Evolutionary conservation across 306 rosid species (phyloP).

Genomic region (Gastrolobium bilobum): DNA sequence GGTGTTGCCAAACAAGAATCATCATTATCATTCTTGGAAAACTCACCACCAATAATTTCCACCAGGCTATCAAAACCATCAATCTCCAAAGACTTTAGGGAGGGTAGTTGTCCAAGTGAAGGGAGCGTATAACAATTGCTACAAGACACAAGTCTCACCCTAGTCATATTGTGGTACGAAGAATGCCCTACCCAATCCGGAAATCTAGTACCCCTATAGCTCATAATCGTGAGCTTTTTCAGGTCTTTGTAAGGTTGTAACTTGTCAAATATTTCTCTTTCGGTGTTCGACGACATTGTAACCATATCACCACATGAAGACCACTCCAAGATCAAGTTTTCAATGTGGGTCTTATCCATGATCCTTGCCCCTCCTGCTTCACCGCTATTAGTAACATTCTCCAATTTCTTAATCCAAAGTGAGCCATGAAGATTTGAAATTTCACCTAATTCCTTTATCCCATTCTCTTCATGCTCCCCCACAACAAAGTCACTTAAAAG

Average conservation of each 20-base stretch:
- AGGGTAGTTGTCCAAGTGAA: not conserved
- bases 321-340: not conserved
- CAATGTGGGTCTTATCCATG: not conserved
- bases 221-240: not conserved
- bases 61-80: too few relatives aligned
- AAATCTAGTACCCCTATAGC: not conserved
- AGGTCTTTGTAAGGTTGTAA: not conserved
- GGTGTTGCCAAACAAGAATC: too few relatives aligned
- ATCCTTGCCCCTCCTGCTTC: not conserved
- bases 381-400: not conserved
- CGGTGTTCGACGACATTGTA: not conserved
- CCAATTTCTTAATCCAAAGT: not conserved
- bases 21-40: too few relatives aligned
- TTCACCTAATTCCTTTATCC: not conserved
- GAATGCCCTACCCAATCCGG: not conserved
- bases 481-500: not conserved
- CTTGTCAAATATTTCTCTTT: not conserved
- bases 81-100: not conserved
- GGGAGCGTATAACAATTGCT: not conserved
- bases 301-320: not conserved
- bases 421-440: not conserved
- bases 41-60: too few relatives aligned
- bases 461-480: not conserved
- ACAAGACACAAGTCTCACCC: not conserved
- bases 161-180: not conserved